Percentiles rank a stretch among this genome's conserved stretches.
These are phyloP conservation scores for Physcomitrellopsis africana DNA, from an alignment of 225 moss, liverwort and hornwort species.

Conservation along the genomic window DNA sequence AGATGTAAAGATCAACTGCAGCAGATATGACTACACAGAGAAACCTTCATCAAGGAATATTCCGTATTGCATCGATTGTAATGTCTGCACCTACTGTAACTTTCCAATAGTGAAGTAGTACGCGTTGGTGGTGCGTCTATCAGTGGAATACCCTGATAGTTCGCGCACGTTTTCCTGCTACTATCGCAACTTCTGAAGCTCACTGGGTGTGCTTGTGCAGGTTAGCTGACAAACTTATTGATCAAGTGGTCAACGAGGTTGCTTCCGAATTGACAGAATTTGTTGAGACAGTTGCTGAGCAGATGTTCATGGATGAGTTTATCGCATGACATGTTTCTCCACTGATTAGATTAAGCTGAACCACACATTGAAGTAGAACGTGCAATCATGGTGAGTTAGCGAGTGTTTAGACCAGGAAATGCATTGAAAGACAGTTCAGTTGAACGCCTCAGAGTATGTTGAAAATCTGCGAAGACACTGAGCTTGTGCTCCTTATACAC, in stretches of 20 bases:
- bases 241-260: constrained; percentile 50
- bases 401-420: constrained; percentile 21
- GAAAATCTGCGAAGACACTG: constrained; percentile 52
- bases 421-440: constrained; percentile 29
- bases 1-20: background rate
- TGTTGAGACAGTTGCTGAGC: constrained; percentile 55
- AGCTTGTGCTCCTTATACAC: constrained; percentile 45
- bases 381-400: constrained; percentile 13
- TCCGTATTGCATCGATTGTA: too few species aligned
- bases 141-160: too few species aligned
- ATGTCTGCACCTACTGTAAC: too few species aligned
- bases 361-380: background rate
- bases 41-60: too few species aligned
- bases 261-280: constrained; percentile 56
- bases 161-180: background rate
- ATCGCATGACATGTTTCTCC: constrained; percentile 20
- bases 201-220: constrained; percentile 34
- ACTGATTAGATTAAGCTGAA: background rate
- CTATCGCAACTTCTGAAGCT: background rate
- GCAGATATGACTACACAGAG: background rate
- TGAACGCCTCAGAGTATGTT: constrained; percentile 39
- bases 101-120: too few species aligned
- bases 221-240: constrained; percentile 58
- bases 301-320: constrained; percentile 58
- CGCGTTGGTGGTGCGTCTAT: too few species aligned